Base-by-base conservation (phyloP, 352 stramenopile species). In the Hyaloperonospora arabidopsidis region DNA sequence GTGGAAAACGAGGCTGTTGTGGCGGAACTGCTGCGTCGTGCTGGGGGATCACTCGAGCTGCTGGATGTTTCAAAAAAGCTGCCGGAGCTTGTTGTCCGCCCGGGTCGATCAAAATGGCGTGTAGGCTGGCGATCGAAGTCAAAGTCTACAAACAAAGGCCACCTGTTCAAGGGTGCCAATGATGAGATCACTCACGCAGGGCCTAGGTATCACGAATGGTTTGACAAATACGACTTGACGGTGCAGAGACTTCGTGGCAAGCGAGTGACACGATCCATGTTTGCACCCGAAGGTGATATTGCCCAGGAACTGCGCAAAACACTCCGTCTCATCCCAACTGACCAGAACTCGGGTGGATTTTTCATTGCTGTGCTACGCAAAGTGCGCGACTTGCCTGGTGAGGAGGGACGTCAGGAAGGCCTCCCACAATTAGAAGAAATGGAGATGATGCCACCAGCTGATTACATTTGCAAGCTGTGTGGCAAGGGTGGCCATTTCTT, bases 1-100 rank as follows among this genome's bases (percentile, higher is more conserved):
- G 80, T 99, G 11, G 97, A 99, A 76, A 89, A 99, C 71, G 97
- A 99, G 70, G 97, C 97, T 4, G 70, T 99, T n/a, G 95, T 99
- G 12, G 78, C 83, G 1, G 89, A 97, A 59, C 67, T 98, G 19
- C 69, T 99, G 45, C 81, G 95, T 45, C 79, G 84, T 23, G 70
- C 86, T 48, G 80, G 82, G 28, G 84, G 87, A 40, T 78, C 75
- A 5, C 72, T 98, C n/a, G 74, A 97, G 61, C 61, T 98, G 13
- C 57, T 97, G 23, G 87, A 98, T 46, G 84, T 86, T 11, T 76
- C 74, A 2, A 53, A 61, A 14, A 81, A 62, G 48, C 63, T 93
- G 29, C 76, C 82, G n/a, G 54, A 63, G 22, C 72, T 93, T 25
- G 49, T 76, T 18, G 58, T 65, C 7, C 79, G 84, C 17, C 68